Evolutionary conservation across 495 filamentous ascomycete genomes (phyloP), one percentile per base, ranked within the genome.

Genomic region (Penicillium salamii): DNA sequence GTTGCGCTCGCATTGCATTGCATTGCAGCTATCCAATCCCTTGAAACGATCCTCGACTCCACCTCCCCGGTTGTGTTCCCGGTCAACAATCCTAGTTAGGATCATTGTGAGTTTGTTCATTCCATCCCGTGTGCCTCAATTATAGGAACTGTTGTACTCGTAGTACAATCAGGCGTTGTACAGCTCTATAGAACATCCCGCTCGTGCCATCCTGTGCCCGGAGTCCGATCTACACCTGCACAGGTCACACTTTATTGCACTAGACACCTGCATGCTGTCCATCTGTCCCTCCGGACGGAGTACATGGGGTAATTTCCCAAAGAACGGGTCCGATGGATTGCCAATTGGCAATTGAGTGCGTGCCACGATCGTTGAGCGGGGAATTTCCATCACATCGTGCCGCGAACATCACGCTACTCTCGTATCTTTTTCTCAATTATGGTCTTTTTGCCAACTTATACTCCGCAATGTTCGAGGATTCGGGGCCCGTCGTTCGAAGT

Each of bases 231-330:
- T 20, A 54, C 49, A 54, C 57, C 47, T 55, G 61, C 61, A 63
- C 61, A 61, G 61, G 58, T 63, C 61, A 61, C 61, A 63, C 54
- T 52, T 63, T 63, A 63, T 61, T 61, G 47, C 35, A n/a, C 29
- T 21, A 13, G 31, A 21, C n/a, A 26, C n/a, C 1, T 7, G 7
- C 13, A 29, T 40, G 15, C 33, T 14, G n/a, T 42, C 21, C 14
- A n/a, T 32, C 28, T 14, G 28, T 46, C 24, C 29, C 33, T 37
- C 48, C 35, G 45, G 40, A 34, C 46, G 55, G 34, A 9, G n/a
- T 38, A n/a, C n/a, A n/a, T 49, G 44, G 33, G 34, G 44, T 28
- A 47, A 31, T 13, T 31, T 8, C 12, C n/a, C 19, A 39, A 11
- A 23, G 6, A 31, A 35, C 35, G 35, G 35, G 46, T 48, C 35